phyloP scores from a whole-genome alignment of 106 monocot species.

The Acanthochlamys bracteata region DNA sequence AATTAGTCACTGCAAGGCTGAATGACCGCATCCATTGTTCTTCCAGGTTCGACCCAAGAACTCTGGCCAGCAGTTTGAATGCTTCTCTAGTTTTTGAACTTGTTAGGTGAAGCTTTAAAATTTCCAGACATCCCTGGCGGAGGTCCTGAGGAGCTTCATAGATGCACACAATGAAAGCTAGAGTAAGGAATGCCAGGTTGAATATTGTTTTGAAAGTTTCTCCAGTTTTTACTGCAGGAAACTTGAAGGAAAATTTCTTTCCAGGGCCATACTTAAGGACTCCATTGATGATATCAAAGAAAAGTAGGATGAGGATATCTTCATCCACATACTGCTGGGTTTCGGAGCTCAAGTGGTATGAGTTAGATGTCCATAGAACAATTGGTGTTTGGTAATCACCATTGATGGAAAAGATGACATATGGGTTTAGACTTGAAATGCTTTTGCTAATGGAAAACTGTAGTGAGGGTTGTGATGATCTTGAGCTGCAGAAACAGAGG shows the following conservation, averaged over 20 bases:
- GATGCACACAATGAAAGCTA: slow-evolving; percentile 58
- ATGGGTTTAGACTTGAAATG: slow-evolving; percentile 19
- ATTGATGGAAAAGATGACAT: slow-evolving; percentile 39
- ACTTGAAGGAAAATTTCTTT: slow-evolving; percentile 33
- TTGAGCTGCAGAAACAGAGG: slow-evolving; percentile 40
- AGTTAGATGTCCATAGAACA: slow-evolving; percentile 62
- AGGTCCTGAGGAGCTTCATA: slow-evolving; percentile 73
- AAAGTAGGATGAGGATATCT: slow-evolving; percentile 20
- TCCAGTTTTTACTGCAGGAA: slow-evolving; percentile 10
- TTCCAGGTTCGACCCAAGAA: slow-evolving; percentile 59
- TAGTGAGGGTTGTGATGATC: slow-evolving; percentile 25
- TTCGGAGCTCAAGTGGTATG: slow-evolving; percentile 29
- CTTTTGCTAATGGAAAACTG: slow-evolving; percentile 34
- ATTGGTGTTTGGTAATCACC: slow-evolving; percentile 41
- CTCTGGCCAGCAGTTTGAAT: slow-evolving; percentile 28
- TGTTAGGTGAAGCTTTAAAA: slow-evolving; percentile 33
- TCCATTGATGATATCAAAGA: slow-evolving; percentile 36
- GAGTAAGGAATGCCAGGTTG: slow-evolving; percentile 56
- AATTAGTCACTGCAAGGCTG: slow-evolving; percentile 63
- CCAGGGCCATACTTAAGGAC: slow-evolving; percentile 57
- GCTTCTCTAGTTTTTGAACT: slow-evolving; percentile 28
- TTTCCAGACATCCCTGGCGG: slow-evolving; percentile 37
- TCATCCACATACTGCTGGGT: slow-evolving; percentile 23
- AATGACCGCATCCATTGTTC: slow-evolving; percentile 72
- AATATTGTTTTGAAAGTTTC: slow-evolving; percentile 42